Evolutionary conservation across 1,284 basidiomycete genomes (phyloP), one percentile per base, ranked within the genome.

Genomic region (Schizophyllum commune): DNA sequence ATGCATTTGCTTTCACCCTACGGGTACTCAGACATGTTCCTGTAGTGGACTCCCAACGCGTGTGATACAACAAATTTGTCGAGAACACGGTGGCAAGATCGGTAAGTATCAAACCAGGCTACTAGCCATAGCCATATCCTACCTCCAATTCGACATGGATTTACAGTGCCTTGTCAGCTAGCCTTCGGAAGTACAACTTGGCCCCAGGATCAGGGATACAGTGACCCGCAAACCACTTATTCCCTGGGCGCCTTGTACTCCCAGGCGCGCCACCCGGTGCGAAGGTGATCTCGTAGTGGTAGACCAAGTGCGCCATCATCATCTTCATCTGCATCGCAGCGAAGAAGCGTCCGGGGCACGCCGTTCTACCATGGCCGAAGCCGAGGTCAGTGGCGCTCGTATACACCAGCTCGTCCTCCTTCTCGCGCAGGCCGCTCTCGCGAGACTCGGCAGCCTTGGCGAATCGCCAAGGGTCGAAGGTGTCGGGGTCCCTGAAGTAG

Each of bases 321-420:
- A 72, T 65, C 65, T 80, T 80, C 39, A 80, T 66, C 64, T 76
- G 74, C 58, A 71, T 74, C 17, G 73, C 73, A 0, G 78, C 78
- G 62, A 80, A 79, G 71, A 79, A 79, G 7, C 78, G 69, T 1
- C 77, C 78, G 4, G 77, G 77, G 58, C 76, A 66, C 5, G 59
- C 62, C 19, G 52, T 58, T 19, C 47, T 56, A 11, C 65, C 65
- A 51, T 68, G 66, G 1, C 73, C 72, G 60, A 74, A 75, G 4
- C 69, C 19, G 32, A 74, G 57, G 58, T 66, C 72, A 0, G 67
- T 67, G 1, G 57, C 8, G n/a, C 63, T 66, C 13, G 69, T 70
- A 34, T 32, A 15, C 15, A 15, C 13, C 4, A 20, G 20, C 7
- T 54, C 58, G 51, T 22, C 52, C 56, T 11, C 17, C 22, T 56